phyloP scores from a whole-genome alignment of 441 rosid genomes.

The Pelargonium australe region DNA sequence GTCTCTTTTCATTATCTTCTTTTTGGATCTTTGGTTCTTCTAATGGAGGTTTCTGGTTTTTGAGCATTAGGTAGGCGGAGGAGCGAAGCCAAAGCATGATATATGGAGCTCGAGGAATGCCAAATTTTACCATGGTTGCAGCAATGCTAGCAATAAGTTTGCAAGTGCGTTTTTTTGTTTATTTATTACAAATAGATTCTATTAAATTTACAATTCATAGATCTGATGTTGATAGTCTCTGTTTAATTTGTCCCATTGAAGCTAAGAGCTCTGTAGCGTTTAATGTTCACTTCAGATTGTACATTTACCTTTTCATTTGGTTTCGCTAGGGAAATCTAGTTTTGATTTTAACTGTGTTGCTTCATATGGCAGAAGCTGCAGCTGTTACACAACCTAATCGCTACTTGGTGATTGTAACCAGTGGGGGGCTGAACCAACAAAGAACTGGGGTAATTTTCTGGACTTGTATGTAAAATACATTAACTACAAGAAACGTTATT shows the following conservation, averaged over 20 bases:
- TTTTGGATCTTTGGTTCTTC: not conserved
- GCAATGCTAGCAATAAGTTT: constrained; percentile 52
- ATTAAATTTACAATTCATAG: not conserved
- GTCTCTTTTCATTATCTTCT: not conserved
- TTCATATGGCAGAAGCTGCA: constrained; percentile 31
- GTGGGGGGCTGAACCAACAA: constrained; percentile 74
- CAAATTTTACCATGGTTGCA: constrained; percentile 61
- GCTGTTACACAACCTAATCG: constrained; percentile 39
- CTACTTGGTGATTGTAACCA: constrained; percentile 54
- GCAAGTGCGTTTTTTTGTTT: constrained; percentile 31
- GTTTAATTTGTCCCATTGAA: not conserved
- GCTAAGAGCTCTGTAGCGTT: not conserved
- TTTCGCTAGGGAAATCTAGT: not conserved
- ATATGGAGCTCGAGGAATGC: constrained; percentile 62
- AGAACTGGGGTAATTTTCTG: constrained; percentile 54
- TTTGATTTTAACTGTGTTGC: constrained; percentile 15
- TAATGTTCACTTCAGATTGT: not conserved
- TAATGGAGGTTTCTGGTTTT: constrained; percentile 12
- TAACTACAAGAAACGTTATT: not conserved
- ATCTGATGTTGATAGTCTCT: not conserved
- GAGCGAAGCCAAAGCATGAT: constrained; percentile 41
- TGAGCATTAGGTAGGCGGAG: constrained; percentile 24
- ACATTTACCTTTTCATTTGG: not conserved
- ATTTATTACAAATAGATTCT: not conserved
- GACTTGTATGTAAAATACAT: not conserved